These are phyloP conservation scores for Suillus brevipes DNA, from an alignment of 768 basidiomycete species.

Conservation along the genomic window DNA sequence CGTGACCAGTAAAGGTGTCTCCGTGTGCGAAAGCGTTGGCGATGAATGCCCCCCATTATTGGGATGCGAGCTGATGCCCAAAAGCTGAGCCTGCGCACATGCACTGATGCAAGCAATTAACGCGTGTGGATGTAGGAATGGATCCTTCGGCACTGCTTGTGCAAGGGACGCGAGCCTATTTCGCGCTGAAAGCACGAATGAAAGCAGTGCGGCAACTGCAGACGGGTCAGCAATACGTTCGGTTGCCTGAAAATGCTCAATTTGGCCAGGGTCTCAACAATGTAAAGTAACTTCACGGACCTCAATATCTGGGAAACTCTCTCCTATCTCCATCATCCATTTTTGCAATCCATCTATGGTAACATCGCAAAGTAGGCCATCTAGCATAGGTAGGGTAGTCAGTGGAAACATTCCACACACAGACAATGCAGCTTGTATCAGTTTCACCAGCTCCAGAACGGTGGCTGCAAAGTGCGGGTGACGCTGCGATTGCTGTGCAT, in stretches of 20 bases:
- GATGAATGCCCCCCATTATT: conserved; percentile 18
- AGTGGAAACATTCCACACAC: conserved; percentile 68
- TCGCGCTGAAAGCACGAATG: conserved; percentile 63
- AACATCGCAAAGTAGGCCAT: conserved; percentile 77
- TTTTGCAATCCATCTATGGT: conserved; percentile 69
- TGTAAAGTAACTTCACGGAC: conserved; percentile 27
- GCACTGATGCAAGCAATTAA: conserved; percentile 52
- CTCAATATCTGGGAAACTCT: conserved; percentile 61
- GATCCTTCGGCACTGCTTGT: conserved; percentile 65
- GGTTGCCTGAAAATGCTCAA: conserved; percentile 47
- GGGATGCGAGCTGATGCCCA: background rate
- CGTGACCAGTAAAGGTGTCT: conserved; percentile 17
- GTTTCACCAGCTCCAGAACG: conserved; percentile 74
- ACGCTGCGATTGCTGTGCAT: conserved; percentile 21
- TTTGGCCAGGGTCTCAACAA: conserved; percentile 6
- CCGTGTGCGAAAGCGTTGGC: conserved; percentile 31
- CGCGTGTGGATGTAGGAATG: conserved; percentile 67
- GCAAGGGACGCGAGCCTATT: conserved; percentile 65
- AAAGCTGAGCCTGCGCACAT: conserved; percentile 24
- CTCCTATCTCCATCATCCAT: conserved; percentile 70
- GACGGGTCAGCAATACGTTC: conserved; percentile 75
- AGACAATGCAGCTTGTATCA: conserved; percentile 68
- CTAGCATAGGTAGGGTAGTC: conserved; percentile 28
- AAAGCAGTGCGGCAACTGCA: conserved; percentile 69
- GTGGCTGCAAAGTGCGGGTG: conserved; percentile 55